Base-by-base conservation (phyloP, 2,329 filamentous ascomycete species). In the Phyllosticta citriasiana region DNA sequence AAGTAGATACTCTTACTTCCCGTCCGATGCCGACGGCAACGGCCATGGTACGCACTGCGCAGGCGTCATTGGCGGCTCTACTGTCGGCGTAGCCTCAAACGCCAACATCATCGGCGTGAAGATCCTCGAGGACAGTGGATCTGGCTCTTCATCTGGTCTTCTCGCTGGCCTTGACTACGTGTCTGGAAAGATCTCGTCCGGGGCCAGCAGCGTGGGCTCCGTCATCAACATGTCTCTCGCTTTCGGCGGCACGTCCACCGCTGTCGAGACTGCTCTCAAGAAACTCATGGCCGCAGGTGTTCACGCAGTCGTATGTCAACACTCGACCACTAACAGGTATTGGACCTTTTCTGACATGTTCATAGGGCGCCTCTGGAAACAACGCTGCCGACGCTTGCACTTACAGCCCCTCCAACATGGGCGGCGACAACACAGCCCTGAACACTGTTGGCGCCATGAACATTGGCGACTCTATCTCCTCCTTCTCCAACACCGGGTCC, bases 151-250 rank as follows among this genome's bases (percentile, higher is more conserved):
- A 16, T 47, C 51, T 24, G 57, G 57, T 8, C 47, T 60, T 64
- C 75, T 84, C 64, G 69, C 73, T 26, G 82, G 79, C 19, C 79
- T 83, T 67, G 72, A 79, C 64, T 78, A 70, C 66, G 76, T 78
- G 27, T 69, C 79, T 62, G 65, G 71, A 55, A 70, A 73, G 53
- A 79, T 81, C 70, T 70, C 76, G 52, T 67, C 71, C 57, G 74
- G 76, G 65, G 74, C 73, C 65, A 62, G 64, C 2, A 60, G 71
- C 55, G 66, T 75, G 8, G 78, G 78, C 35, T 77, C 75, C 26
- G 73, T 79, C 61, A 77, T 79, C 68, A 77, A 71, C 70, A 77
- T 80, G 74, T 77, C 77, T 1, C 74, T 72, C 69, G 73, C 73
- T 67, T 69, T 76, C 12, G 62, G 67, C 33, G 67, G 68, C 35